Conservation (phyloP, 208 protist species). For the Acanthamoeba divionensis region DNA sequence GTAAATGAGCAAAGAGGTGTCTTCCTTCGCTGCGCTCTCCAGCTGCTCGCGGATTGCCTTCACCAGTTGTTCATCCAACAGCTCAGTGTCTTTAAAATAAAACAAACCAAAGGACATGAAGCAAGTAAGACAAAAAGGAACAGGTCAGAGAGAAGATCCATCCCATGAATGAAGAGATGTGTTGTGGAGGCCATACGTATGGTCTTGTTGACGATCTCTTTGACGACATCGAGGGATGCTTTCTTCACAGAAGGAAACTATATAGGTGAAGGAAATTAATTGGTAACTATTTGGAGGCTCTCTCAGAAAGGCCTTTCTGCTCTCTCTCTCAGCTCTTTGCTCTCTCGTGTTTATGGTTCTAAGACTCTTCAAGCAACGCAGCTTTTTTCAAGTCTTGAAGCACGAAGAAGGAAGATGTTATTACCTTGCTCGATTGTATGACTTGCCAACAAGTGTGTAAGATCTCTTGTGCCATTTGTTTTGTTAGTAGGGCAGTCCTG, state of each 20-base stretch:
- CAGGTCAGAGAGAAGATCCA: too few relatives aligned
- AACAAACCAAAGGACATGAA: neutral
- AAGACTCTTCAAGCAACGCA: too few relatives aligned
- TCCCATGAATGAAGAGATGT: too few relatives aligned
- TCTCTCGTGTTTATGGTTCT: too few relatives aligned
- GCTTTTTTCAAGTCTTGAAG: neutral
- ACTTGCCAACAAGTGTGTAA: neutral
- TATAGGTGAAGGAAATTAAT: neutral
- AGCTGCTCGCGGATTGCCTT: conserved; percentile 1
- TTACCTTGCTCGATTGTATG: neutral
- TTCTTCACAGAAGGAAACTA: conserved; percentile 57
- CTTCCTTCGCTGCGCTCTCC: neutral
- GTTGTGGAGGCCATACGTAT: too few relatives aligned
- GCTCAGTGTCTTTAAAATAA: neutral
- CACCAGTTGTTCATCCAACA: conserved; percentile 18
- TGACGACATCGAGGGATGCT: conserved; percentile 33
- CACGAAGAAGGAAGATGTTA: neutral
- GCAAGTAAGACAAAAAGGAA: neutral
- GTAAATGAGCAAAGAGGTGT: neutral
- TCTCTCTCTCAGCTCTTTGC: too few relatives aligned
- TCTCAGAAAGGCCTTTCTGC: too few relatives aligned
- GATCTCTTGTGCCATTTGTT: neutral
- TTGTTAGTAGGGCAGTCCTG: neutral
- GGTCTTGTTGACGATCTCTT: conserved; percentile 48
- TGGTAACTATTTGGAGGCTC: neutral